Evolutionary conservation across 1,284 basidiomycete species (phyloP), one percentile per base, ranked within the genome.

Genomic region (Cryptococcus wingfieldii): DNA sequence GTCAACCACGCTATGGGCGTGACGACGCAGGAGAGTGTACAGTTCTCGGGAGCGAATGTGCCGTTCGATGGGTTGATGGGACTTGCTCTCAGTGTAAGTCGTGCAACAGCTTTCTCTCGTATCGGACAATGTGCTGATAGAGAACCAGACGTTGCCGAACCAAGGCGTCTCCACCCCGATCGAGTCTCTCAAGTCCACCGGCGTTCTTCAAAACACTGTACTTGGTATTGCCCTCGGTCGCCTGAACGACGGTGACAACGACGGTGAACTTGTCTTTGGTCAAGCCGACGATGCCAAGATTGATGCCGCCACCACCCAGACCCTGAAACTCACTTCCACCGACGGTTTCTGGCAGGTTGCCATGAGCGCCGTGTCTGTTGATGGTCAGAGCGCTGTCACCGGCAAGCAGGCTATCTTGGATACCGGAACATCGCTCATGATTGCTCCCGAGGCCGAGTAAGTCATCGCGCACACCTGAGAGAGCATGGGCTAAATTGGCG

Each of bases 11-110:
- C 80, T 0, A 89, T 94, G 64, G 91, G 90, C 45, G 84, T 86
- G 53, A 54, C 49, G 7, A 27, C 56, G 25, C 44, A 67, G 61
- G 54, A 59, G 56, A 61, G 56, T n/a, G 54, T 54, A 10, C 62
- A 66, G 43, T 64, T 64, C 48, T 56, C 60, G 5, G 53, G 42
- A 9, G 63, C 80, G 61, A 60, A 65, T 1, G 79, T 80, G 37
- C 80, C 84, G 0, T 90, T 90, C 63, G 90, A 93, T 69, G 90
- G 91, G 16, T 76, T 94, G 44, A 87, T 94, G 86, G 90, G 90
- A 47, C 80, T 91, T 47, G 87, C 86, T n/a, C 53, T 64, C 50
- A 53, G 53, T 43, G 60, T 64, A 80, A 85, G 76, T 85, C 83
- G 47, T 54, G 83, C 83, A 56, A 50, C 81, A 75, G 18, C 42